Percentiles rank a stretch among this genome's conserved stretches.
Evolutionary conservation across 2,329 filamentous ascomycete genomes (phyloP).

Genomic region (Madurella mycetomatis): DNA sequence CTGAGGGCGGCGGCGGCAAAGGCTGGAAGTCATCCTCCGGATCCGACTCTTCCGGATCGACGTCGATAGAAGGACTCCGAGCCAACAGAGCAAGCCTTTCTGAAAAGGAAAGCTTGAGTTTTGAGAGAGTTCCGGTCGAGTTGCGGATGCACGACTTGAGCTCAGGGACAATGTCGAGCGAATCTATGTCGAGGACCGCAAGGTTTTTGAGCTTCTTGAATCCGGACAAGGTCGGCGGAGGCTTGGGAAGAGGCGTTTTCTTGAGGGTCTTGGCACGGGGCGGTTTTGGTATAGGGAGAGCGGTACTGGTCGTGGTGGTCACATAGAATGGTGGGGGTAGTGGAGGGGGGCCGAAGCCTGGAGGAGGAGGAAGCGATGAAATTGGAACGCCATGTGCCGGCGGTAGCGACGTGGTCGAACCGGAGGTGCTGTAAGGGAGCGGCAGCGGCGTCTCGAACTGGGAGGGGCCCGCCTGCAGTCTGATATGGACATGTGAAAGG

Average conservation of each 20-base stretch:
- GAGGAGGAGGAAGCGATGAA: constrained; percentile 15
- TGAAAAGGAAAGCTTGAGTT: constrained; percentile 57
- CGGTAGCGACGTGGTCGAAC: constrained; percentile 14
- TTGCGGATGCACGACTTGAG: constrained; percentile 52
- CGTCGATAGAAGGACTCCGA: constrained; percentile 39
- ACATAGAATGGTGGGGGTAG: constrained; percentile 26
- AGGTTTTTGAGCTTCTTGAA: constrained; percentile 53
- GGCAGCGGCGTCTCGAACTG: constrained; percentile 48
- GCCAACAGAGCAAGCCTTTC: constrained; percentile 45
- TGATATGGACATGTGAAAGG: constrained; percentile 52
- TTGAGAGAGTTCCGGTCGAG: constrained; percentile 50
- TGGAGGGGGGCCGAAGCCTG: constrained; percentile 16
- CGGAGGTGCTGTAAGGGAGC: constrained; percentile 34
- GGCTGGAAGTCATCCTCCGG: constrained; percentile 52
- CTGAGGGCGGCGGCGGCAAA: constrained; percentile 30
- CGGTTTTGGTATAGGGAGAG: constrained; percentile 35
- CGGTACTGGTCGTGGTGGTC: constrained; percentile 23
- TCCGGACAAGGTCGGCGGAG: constrained; percentile 51
- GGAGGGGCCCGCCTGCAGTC: constrained; percentile 55
- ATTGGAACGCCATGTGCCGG: constrained; percentile 22
- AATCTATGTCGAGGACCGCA: constrained; percentile 57
- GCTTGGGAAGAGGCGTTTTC: constrained; percentile 30
- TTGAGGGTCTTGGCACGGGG: constrained; percentile 34
- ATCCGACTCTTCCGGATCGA: constrained; percentile 41
- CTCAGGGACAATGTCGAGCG: constrained; percentile 51